Evolutionary conservation across 1,284 basidiomycete species (phyloP).

Genomic region (Uromyces viciae-fabae): DNA sequence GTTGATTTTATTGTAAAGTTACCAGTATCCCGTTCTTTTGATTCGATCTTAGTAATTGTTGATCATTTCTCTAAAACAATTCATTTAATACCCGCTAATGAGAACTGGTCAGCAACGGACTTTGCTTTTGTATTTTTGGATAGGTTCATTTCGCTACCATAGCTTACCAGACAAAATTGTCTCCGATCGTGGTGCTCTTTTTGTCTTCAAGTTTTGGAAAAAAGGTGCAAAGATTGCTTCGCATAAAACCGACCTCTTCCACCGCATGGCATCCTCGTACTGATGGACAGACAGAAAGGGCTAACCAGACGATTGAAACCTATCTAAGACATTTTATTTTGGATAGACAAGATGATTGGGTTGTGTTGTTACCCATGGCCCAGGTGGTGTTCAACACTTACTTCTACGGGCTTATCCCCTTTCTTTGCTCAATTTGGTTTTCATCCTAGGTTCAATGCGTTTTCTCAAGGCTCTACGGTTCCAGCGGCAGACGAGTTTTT

Average conservation of each 20-base stretch:
- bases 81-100: slow-evolving; percentile 51
- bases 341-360: slow-evolving; percentile 45
- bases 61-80: slow-evolving; percentile 58
- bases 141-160: too few species aligned
- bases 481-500: background rate
- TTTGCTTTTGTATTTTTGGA: background rate
- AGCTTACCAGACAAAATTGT: too few species aligned
- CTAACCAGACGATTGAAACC: slow-evolving; percentile 11
- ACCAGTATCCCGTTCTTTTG: slow-evolving; percentile 55
- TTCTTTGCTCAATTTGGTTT: slow-evolving; percentile 57
- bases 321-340: slow-evolving; percentile 5
- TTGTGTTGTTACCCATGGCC: slow-evolving; percentile 47
- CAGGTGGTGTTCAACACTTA: slow-evolving; percentile 55
- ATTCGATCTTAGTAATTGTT: slow-evolving; percentile 58
- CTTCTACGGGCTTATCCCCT: slow-evolving; percentile 54
- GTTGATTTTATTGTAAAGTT: slow-evolving; percentile 60
- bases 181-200: too few species aligned
- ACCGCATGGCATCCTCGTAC: slow-evolving; percentile 39
- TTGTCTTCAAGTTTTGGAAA: slow-evolving; percentile 19
- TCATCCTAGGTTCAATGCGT: slow-evolving; percentile 50
- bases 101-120: background rate
- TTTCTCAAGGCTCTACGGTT: background rate
- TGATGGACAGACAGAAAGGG: slow-evolving; percentile 16
- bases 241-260: background rate
- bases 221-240: background rate